Conservation (phyloP, 768 basidiomycete genomes). For the Neoboletus subvelutipes region DNA sequence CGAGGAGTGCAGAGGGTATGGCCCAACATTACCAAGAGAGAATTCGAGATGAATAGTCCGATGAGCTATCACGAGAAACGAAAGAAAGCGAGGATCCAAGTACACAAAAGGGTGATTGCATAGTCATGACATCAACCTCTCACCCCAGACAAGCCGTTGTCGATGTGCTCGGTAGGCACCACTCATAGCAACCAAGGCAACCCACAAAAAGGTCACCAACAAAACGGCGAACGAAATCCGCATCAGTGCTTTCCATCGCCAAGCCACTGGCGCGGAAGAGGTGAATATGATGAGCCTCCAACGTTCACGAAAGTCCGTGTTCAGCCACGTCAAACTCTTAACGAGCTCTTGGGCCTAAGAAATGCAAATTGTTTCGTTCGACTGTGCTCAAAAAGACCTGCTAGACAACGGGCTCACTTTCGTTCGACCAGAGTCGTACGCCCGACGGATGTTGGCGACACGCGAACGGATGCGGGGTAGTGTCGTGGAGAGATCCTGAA, state of each 20-base stretch:
- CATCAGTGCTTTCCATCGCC: constrained; percentile 65
- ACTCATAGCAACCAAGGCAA: constrained; percentile 57
- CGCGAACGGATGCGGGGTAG: constrained; percentile 64
- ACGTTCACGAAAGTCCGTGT: constrained; percentile 75
- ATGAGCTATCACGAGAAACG: background rate
- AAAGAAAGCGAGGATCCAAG: background rate
- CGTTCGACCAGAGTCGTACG: constrained; percentile 68
- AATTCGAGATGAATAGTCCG: background rate
- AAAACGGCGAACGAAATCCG: constrained; percentile 57
- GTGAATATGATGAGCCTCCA: constrained; percentile 77
- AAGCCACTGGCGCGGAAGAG: constrained; percentile 66
- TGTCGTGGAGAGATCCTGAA: constrained; percentile 54
- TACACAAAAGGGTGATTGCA: background rate
- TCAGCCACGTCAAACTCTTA: constrained; percentile 69
- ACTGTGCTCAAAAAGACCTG: background rate
- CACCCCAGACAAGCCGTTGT: constrained; percentile 77
- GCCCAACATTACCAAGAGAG: background rate
- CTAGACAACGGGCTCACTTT: constrained; percentile 45
- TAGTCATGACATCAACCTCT: constrained; percentile 66
- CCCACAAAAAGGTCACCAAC: constrained; percentile 57
- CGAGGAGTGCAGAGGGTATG: background rate
- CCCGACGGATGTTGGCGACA: constrained; percentile 57
- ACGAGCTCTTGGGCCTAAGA: constrained; percentile 63
- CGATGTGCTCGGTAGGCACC: constrained; percentile 75
- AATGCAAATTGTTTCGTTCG: background rate